These are phyloP conservation scores for Rosa persica DNA, from an alignment of 306 rosid species.

Conservation along the genomic window DNA sequence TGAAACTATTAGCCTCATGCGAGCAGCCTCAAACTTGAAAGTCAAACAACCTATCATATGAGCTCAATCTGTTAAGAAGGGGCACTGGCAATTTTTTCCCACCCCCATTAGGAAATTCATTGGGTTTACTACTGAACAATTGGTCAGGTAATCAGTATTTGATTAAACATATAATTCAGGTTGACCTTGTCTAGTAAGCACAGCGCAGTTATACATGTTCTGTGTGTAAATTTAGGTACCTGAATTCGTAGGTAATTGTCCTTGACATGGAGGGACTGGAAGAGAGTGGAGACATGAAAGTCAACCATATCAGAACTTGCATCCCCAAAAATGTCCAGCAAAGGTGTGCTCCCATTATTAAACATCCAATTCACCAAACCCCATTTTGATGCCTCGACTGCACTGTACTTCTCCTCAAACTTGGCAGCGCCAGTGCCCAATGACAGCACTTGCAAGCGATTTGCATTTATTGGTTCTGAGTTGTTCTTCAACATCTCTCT, in stretches of 20 bases:
- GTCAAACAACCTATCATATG: background rate
- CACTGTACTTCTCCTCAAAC: conserved; percentile 39
- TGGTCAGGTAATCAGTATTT: background rate
- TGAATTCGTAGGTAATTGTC: conserved; percentile 51
- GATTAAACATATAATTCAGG: background rate
- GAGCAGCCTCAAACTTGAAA: background rate
- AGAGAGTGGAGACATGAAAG: conserved; percentile 40
- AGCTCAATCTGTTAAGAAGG: background rate
- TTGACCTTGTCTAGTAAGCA: too few species aligned
- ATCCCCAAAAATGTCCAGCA: conserved; percentile 34
- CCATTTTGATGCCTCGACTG: conserved; percentile 40
- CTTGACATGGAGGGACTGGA: conserved; percentile 23
- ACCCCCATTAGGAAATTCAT: background rate
- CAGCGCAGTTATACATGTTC: background rate
- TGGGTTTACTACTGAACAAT: background rate
- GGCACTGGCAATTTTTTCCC: background rate
- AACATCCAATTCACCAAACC: conserved; percentile 37
- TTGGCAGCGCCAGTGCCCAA: conserved; percentile 44
- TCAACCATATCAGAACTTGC: conserved; percentile 51
- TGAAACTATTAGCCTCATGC: background rate
- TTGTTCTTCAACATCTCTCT: conserved; percentile 14
- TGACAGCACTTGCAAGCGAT: conserved; percentile 37
- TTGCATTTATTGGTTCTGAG: conserved; percentile 14
- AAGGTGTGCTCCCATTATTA: conserved; percentile 32
- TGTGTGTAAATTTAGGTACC: conserved; percentile 22